A percentile compares a stretch with the other conserved stretches of the same genome.
Conservation (phyloP, 305 asterid genomes). For the Rubia peregrina region DNA sequence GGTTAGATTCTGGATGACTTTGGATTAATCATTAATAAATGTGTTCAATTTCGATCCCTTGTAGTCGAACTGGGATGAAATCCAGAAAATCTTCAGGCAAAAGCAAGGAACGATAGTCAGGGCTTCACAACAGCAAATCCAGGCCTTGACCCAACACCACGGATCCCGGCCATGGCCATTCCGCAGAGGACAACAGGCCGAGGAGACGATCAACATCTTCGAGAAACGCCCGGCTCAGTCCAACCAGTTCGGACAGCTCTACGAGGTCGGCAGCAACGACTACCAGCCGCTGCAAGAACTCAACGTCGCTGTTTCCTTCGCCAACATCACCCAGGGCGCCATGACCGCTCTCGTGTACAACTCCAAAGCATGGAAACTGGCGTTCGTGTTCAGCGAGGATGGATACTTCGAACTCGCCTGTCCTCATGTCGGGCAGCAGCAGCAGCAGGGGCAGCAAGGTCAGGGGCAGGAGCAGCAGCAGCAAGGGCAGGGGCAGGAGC, state of each 20-base stretch:
- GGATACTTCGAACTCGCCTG: constrained; percentile 65
- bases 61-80: not conserved
- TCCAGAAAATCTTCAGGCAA: constrained; percentile 35
- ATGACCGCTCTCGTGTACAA: constrained; percentile 52
- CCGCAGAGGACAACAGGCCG: constrained; percentile 22
- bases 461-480: not conserved
- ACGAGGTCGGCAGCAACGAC: constrained; percentile 30
- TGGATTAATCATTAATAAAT: no score
- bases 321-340: constrained; percentile 56
- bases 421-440: constrained; percentile 32
- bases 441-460: not conserved
- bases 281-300: constrained; percentile 36
- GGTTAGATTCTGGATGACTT: no score
- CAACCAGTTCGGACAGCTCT: constrained; percentile 51
- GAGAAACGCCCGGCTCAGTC: constrained; percentile 26
- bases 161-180: constrained; percentile 32
- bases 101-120: constrained; percentile 40
- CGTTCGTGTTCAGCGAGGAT: constrained; percentile 34
- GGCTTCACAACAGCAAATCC: constrained; percentile 49
- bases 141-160: constrained; percentile 41
- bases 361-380: constrained; percentile 44
- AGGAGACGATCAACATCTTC: constrained; percentile 52
- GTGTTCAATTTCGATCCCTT: not conserved
- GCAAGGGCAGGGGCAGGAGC: not conserved
- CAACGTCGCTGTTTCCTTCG: constrained; percentile 33